Evolutionary conservation across 352 stramenopile genomes (phyloP), one percentile per base, ranked within the genome.

Genomic region (Plasmopara viticola): DNA sequence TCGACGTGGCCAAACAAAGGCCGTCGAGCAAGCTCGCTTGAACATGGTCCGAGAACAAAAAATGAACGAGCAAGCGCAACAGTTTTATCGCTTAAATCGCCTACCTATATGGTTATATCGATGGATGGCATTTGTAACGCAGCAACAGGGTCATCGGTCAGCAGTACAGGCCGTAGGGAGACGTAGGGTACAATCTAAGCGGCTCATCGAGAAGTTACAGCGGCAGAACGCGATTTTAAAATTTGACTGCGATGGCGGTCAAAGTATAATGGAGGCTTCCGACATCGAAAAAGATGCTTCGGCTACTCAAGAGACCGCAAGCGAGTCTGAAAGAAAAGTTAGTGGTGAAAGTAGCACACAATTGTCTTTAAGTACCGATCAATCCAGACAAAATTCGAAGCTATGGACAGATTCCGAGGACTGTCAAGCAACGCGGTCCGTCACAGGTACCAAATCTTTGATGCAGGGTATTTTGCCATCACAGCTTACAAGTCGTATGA

Each of bases 21-120:
- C 39, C 39, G 52, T 47, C 13, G 52, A 68, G 6, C 28, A 60
- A 52, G 20, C 52, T 20, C 60, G 55, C 2, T 28, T 57, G 34
- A 46, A 48, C 35, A 41, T 66, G 38, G 45, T 54, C 25, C 41
- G 34, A 41, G 53, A 71, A 34, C 50, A 62, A 18, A 49, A 64
- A 45, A 35, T 53, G 30, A 56, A 51, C 14, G 44, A 68, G 10
- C 53, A 51, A 31, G 78, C 75, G 0, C 51, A 66, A 8, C 29
- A 47, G 9, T 80, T 85, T 48, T 52, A 64, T 51, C 67, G 73
- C 4, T 33, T 45, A 4, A 74, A 60, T 34, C 58, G 56, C 15
- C 44, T 89, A 15, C 63, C 74, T 0, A 48, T 46, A 25, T 80
- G 60, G 72, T 87, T 89, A 48, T 77, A 82, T 40, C 60, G 39